phyloP scores from a whole-genome alignment of 2,329 filamentous ascomycete species.

The Talaromyces funiculosus region DNA sequence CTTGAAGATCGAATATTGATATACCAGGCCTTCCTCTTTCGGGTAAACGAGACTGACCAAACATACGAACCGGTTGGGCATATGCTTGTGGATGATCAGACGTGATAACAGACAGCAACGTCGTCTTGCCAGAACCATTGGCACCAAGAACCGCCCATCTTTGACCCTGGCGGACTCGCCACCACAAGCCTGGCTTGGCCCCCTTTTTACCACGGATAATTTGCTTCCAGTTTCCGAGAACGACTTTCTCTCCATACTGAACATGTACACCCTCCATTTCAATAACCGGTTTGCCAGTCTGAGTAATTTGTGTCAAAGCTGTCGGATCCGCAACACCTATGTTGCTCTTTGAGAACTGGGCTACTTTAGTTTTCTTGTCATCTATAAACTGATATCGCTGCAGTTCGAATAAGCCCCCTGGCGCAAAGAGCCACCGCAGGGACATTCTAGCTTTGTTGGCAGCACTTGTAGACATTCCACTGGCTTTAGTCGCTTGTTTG shows the following conservation, averaged over 20 bases:
- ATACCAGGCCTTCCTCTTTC: constrained; percentile 66
- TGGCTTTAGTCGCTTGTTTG: constrained; percentile 34
- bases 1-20: constrained; percentile 88
- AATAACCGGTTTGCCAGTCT: constrained; percentile 63
- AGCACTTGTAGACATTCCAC: constrained; percentile 8
- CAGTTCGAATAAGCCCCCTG: background rate
- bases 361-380: constrained; percentile 7
- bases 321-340: background rate
- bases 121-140: constrained; percentile 94
- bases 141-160: constrained; percentile 90
- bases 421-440: background rate
- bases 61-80: constrained; percentile 77
- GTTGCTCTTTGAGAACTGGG: background rate
- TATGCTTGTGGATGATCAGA: constrained; percentile 96
- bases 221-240: constrained; percentile 75
- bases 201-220: constrained; percentile 42
- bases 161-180: constrained; percentile 76
- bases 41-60: constrained; percentile 75
- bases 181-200: constrained; percentile 61
- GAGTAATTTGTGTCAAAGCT: constrained; percentile 9
- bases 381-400: background rate
- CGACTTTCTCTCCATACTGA: constrained; percentile 69
- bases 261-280: constrained; percentile 84
- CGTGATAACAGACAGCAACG: constrained; percentile 82
- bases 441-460: background rate